phyloP scores from a whole-genome alignment of 208 protist species.

The Strigomonas oncopelti region DNA sequence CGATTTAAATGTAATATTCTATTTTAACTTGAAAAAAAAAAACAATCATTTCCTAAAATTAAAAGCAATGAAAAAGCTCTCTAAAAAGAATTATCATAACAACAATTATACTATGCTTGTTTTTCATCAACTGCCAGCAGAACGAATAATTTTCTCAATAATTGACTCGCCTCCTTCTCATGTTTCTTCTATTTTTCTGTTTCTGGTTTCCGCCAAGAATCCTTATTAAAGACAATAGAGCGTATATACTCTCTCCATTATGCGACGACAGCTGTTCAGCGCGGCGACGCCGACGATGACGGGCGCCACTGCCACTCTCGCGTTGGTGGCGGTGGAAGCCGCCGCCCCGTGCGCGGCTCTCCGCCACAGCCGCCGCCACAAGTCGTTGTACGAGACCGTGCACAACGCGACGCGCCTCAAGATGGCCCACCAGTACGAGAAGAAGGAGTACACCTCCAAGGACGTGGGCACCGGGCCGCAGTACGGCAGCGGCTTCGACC shows the following conservation, averaged over 20 bases:
- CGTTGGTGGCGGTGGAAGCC: background rate
- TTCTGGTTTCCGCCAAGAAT: background rate
- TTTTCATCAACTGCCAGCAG: background rate
- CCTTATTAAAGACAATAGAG: background rate
- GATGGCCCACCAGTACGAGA: constrained; percentile 24
- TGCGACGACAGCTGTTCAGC: background rate
- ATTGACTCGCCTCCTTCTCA: background rate
- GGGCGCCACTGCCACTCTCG: background rate
- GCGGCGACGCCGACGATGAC: background rate
- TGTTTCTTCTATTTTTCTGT: constrained; percentile 1
- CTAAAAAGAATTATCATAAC: background rate
- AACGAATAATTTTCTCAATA: background rate
- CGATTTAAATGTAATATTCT: background rate
- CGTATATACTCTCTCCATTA: background rate
- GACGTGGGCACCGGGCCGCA: constrained; percentile 25
- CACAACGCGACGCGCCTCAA: constrained; percentile 41
- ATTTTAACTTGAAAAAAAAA: constrained; percentile 4
- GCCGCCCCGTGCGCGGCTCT: background rate
- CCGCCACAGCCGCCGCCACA: constrained; percentile 18
- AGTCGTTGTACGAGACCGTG: constrained; percentile 26
- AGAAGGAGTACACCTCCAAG: constrained; percentile 40
- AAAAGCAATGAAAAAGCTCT: constrained; percentile 1
- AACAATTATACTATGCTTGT: background rate
- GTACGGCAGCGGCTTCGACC: constrained; percentile 34
- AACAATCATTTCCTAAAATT: background rate